A percentile compares a stretch with the other conserved stretches of the same genome.
Conservation (phyloP, 164 flowering plant genomes). For the Aristolochia contorta region DNA sequence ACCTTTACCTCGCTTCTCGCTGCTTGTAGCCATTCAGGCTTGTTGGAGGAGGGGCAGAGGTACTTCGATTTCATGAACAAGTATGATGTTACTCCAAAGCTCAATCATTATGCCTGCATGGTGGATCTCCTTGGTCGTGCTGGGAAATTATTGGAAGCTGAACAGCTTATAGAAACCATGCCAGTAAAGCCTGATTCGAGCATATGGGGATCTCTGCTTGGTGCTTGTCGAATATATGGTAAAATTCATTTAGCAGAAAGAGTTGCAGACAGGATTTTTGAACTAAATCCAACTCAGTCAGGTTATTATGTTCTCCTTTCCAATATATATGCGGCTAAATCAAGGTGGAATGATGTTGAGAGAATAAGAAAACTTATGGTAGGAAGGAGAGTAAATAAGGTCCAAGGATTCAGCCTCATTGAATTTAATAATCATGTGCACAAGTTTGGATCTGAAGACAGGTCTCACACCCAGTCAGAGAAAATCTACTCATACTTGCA, state of each 20-base stretch:
- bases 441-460: slow-evolving; percentile 13
- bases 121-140: slow-evolving; percentile 15
- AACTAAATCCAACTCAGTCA: slow-evolving; percentile 8
- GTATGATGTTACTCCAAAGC: slow-evolving; percentile 8
- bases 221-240: slow-evolving; percentile 11
- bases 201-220: slow-evolving; percentile 13
- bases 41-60: slow-evolving; percentile 9
- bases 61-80: slow-evolving; percentile 9
- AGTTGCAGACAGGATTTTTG: slow-evolving; percentile 9
- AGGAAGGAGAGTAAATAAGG: slow-evolving; percentile 9
- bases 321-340: slow-evolving; percentile 13
- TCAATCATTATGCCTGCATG: slow-evolving; percentile 16
- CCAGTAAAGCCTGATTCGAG: slow-evolving; percentile 10
- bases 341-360: slow-evolving; percentile 14
- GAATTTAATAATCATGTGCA: slow-evolving; percentile 8
- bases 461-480: slow-evolving; percentile 11
- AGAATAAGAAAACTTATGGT: slow-evolving; percentile 12
- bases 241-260: slow-evolving; percentile 9
- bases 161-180: slow-evolving; percentile 11
- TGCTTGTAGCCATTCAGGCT: slow-evolving; percentile 15
- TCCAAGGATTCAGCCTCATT: slow-evolving; percentile 11
- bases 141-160: slow-evolving; percentile 9
- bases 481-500: slow-evolving; percentile 9
- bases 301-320: slow-evolving; percentile 17
- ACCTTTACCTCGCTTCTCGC: slow-evolving; percentile 11